Evolutionary conservation across 148 eudicot genomes (phyloP), one percentile per base, ranked within the genome.

Genomic region (Amaranthus cruentus): DNA sequence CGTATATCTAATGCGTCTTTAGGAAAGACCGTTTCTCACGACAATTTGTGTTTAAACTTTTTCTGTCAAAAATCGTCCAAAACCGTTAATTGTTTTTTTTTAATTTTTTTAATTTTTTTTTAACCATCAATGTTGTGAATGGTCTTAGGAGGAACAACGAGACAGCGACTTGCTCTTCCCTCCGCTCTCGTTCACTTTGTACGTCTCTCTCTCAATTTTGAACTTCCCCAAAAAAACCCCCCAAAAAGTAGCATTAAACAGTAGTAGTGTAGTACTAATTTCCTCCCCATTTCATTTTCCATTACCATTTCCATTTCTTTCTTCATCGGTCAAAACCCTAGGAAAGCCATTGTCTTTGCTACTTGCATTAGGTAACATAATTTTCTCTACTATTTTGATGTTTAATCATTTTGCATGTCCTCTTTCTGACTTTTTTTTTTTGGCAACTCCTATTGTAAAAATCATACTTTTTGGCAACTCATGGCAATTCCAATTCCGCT

Each of bases 241-340:
- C 38, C 0, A 28, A 28, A 28, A 28, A 28, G 38, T 28, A 28
- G 38, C 38, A 28, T 28, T 28, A 28, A 28, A 28, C 38, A 28
- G 38, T 28, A 28, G 38, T 28, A 28, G 38, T 28, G 38, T 28
- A 28, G 38, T 28, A 28, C 38, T 28, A 66, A 48, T 50, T 44
- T 67, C 60, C 6, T 42, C 42, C 21, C 44, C 53, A 6, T 6
- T 42, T 12, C 49, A 13, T 9, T 60, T 52, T 68, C 21, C 51
- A 14, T 65, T 48, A 46, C 51, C 50, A 63, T 47, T 47, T 65
- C n/a, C 9, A 2, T 59, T 9, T 28, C 28, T 47, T 9, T 12
- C 12, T 21, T 65, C 28, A 44, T 52, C 52, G 7, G 42, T 7
- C 69, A 38, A 76, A 76, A 76, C 79, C 79, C 79, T 76, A 76